Base-by-base conservation (phyloP, 2,329 filamentous ascomycete species). In the Phyllosticta paracitricarpa region DNA sequence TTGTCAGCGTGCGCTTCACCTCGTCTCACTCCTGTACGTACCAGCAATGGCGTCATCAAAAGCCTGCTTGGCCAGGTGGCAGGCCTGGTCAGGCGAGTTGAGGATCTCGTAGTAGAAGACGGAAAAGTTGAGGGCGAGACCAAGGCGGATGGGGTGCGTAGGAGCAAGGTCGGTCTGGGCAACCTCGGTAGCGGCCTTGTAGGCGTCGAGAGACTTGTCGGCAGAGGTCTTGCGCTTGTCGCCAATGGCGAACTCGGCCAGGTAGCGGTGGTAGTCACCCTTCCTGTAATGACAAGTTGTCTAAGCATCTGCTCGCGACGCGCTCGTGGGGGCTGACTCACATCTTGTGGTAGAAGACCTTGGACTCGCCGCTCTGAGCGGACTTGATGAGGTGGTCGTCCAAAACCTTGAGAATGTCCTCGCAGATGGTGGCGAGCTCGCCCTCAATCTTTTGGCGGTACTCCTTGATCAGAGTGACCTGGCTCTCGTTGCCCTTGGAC, bases 271-370 rank as follows among this genome's bases (percentile, higher is more conserved):
- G 85, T 97, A 97, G 81, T 97, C 93, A 79, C 93, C 93, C 90
- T 96, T 97, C 92, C 92, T 96, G 68, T 75, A 67, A 61, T 66
- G 63, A 22, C 26, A 19, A n/a, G n/a, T 17, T 8, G 10, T 48
- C 40, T 48, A 3, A 48, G 40, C 40, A 40, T 48, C 6, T 48
- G 14, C 54, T 40, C 6, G 4, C 25, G 52, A 40, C 35, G 40
- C 40, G 40, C 25, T 22, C 40, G 48, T 28, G 30, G 51, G 40
- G 59, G 51, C 30, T n/a, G 40, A 48, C 84, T 69, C 78, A 95
- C 91, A 97, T 97, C 88, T 97, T 97, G 89, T 97, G 92, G 83
- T 97, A 97, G 82, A 97, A 97, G 71, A 97, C 93, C 87, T 97
- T 97, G 72, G 91, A 96, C 84, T 97, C 93, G 79, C 92, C 93